phyloP scores from a whole-genome alignment of 164 flowering plant genomes.

The Tetrastigma voinierianum region DNA sequence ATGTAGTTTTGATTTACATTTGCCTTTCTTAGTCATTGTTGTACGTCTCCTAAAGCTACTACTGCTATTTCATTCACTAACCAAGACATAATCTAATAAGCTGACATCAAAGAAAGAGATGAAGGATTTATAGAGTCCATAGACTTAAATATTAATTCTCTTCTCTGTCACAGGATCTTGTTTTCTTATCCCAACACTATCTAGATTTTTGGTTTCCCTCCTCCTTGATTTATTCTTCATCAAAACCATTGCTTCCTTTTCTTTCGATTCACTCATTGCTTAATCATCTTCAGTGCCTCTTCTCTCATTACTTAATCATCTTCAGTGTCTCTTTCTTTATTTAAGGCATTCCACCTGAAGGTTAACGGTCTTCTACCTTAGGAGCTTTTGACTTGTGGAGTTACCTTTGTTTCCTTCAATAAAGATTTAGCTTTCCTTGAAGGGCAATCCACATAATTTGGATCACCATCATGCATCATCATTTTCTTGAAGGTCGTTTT shows the following conservation, averaged over 20 bases:
- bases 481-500: too few relatives aligned
- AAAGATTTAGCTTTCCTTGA: not conserved
- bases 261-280: constrained; percentile 23
- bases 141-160: not conserved
- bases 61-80: constrained; percentile 9
- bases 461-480: constrained; percentile 1
- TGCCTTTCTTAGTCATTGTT: too few relatives aligned
- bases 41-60: not conserved
- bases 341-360: constrained; percentile 6
- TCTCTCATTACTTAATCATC: constrained; percentile 3
- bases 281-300: too few relatives aligned
- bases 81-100: constrained; percentile 4
- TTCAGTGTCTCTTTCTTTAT: constrained; percentile 2
- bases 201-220: not conserved
- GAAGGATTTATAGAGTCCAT: not conserved
- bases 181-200: too few relatives aligned
- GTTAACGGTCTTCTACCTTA: constrained; percentile 9
- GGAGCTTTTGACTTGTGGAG: not conserved
- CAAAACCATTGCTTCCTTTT: constrained; percentile 7
- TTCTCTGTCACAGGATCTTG: constrained; percentile 2
- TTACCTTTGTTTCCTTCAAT: constrained; percentile 11
- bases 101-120: constrained; percentile 16
- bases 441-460: not conserved
- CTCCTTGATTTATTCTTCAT: constrained; percentile 12
- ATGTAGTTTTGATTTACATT: too few relatives aligned